Evolutionary conservation across 257 asterid species (phyloP).

Genomic region (Solanum medicagineum): DNA sequence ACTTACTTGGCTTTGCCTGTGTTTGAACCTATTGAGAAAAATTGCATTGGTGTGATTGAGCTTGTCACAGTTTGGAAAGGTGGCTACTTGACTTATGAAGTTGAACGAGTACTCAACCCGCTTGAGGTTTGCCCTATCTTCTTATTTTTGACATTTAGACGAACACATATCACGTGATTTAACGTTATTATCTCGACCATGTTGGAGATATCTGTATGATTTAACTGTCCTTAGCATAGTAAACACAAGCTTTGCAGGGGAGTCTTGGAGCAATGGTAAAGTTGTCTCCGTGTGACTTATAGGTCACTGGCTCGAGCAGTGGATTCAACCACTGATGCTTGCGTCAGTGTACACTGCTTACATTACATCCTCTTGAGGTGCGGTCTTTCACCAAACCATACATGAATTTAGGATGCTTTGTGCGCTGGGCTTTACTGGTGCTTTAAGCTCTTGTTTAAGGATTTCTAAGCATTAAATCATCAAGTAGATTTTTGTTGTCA

Average conservation of each 20-base stretch:
- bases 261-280: not conserved
- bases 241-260: not conserved
- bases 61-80: conserved; percentile 2
- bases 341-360: not conserved
- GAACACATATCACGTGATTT: not conserved
- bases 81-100: conserved; percentile 1
- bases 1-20: not conserved
- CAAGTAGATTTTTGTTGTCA: not conserved
- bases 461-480: not conserved
- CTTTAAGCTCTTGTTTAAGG: not conserved
- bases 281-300: not conserved
- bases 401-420: not conserved
- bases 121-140: not conserved
- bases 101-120: not conserved
- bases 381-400: not conserved
- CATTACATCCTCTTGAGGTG: not conserved
- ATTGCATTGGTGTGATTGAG: conserved; percentile 1
- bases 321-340: not conserved
- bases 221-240: not conserved
- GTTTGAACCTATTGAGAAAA: not conserved
- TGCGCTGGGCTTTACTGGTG: not conserved
- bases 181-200: not conserved
- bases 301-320: not conserved
- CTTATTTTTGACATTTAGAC: not conserved
- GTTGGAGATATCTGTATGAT: not conserved